phyloP scores from a whole-genome alignment of 768 basidiomycete genomes.

The Exsudoporus frostii region DNA sequence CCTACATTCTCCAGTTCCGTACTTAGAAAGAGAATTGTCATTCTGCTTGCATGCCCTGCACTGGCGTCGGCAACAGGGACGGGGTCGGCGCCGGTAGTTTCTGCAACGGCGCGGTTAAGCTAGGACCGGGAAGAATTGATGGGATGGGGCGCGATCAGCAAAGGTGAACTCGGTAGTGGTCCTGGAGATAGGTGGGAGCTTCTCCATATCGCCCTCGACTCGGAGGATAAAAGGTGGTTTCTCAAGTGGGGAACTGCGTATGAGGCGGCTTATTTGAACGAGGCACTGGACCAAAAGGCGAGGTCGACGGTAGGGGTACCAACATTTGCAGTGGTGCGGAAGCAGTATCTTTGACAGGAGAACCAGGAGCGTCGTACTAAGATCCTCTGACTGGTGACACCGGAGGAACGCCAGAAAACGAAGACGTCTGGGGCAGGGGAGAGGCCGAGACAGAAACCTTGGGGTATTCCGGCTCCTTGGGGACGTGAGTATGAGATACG shows the following conservation, averaged over 20 bases:
- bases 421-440: constrained; percentile 28
- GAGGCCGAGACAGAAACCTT: constrained; percentile 35
- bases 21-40: constrained; percentile 47
- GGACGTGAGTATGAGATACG: too few species aligned
- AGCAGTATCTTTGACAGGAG: constrained; percentile 47
- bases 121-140: background rate
- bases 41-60: constrained; percentile 69
- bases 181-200: constrained; percentile 12
- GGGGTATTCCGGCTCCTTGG: constrained; percentile 51
- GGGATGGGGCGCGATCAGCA: background rate
- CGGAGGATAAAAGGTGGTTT: constrained; percentile 48
- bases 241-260: constrained; percentile 76
- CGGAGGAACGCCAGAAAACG: constrained; percentile 17
- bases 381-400: constrained; percentile 36
- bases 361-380: constrained; percentile 60
- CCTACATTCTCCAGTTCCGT: constrained; percentile 61
- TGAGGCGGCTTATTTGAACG: constrained; percentile 53
- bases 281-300: constrained; percentile 45
- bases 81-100: constrained; percentile 4
- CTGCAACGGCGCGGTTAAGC: constrained; percentile 1
- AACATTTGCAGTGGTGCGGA: constrained; percentile 12
- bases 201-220: constrained; percentile 36
- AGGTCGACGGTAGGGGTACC: constrained; percentile 21
- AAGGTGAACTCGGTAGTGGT: background rate
- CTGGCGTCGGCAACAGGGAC: constrained; percentile 28